Evolutionary conservation across 2,329 filamentous ascomycete species (phyloP), one percentile per base, ranked within the genome.

Genomic region (Keithomyces neogunnii): DNA sequence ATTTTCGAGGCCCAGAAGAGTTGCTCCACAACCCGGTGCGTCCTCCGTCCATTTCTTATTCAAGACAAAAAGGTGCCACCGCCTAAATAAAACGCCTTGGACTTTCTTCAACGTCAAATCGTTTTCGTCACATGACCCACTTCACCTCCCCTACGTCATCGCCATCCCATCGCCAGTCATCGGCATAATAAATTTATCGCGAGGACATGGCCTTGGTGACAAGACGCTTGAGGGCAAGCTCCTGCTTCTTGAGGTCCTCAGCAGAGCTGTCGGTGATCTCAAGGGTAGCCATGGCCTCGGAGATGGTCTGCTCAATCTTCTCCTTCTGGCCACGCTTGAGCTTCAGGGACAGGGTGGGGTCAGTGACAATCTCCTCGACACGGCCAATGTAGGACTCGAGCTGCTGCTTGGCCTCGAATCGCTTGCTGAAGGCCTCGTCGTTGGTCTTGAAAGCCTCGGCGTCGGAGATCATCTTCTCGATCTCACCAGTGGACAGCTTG

Each of bases 201-300:
- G 89, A 91, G 59, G 89, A 85, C 89, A 95, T 95, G 65, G 88
- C 91, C 87, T 97, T 99, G 75, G 93, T 99, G 65, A 99, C 91
- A 63, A 95, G 83, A 68, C 93, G 83, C 89, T 97, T 99, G 59
- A 99, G 83, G 56, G 90, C 90, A 61, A 99, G 80, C 82, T 99
- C 93, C 86, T 96, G 95, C 89, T 97, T 97, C 89, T 95, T 97
- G 63, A 99, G 80, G 70, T 99, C 93, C 64, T 99, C 95, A 56
- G 90, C 88, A 57, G 77, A 75, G 52, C 89, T 88, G 63, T 99
- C 95, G 74, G 92, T 88, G 67, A 99, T 78, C 84, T 99, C 93
- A 59, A 99, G 88, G 76, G 95, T 87, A 59, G 84, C 88, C 93
- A 99, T 97, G 64, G 93, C 93, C 66, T 99, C 93, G 73, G 86